Conservation (phyloP, 148 eudicot genomes). For the Rhododendron kiyosumense region DNA sequence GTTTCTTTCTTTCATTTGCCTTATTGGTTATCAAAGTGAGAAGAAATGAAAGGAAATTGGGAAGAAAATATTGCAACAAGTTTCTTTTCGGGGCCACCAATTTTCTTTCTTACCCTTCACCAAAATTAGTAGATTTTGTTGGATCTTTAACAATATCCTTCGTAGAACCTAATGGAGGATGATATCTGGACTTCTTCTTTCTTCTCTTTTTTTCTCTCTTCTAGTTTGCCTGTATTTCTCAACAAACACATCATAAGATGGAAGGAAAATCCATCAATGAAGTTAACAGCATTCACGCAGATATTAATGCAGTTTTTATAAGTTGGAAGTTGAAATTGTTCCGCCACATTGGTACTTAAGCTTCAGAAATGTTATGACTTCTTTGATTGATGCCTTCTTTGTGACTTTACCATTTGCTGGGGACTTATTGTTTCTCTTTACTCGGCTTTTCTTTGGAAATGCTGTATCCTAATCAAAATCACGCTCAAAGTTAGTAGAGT, state of each 20-base stretch:
- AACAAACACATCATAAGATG: neutral
- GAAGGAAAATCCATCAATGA: neutral
- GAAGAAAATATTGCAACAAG: neutral
- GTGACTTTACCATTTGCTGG: neutral
- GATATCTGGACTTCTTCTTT: neutral
- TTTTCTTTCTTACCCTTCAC: neutral
- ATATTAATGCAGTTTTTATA: neutral
- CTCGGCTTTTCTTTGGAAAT: neutral
- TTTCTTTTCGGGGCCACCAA: neutral
- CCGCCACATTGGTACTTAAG: neutral
- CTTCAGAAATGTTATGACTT: neutral
- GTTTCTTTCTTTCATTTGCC: no score
- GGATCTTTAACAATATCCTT: neutral
- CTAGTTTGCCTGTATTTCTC: neutral
- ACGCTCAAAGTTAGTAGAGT: neutral
- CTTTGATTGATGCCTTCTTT: neutral
- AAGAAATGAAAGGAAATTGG: neutral
- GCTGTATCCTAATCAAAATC: neutral
- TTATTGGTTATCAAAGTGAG: neutral
- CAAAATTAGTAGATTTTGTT: neutral
- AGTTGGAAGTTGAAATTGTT: neutral
- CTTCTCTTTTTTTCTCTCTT: neutral
- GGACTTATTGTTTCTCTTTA: neutral
- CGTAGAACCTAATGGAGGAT: neutral
- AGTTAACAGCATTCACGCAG: neutral